Evolutionary conservation across 2,329 filamentous ascomycete species (phyloP), one percentile per base, ranked within the genome.

Genomic region (Penicillium sp.): DNA sequence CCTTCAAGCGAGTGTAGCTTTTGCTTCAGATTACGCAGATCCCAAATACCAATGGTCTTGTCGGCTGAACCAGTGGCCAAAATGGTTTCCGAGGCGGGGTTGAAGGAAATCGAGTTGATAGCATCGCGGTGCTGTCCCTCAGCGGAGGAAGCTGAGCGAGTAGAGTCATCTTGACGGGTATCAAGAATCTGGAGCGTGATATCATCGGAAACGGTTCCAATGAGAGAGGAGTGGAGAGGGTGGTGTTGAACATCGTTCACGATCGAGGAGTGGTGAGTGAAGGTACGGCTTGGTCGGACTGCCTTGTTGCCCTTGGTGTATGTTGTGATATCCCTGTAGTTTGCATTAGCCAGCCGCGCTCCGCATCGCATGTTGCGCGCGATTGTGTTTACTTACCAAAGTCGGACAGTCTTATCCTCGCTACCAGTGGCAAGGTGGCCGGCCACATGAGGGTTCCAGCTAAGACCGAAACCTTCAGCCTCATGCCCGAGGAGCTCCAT

Each of bases 181-280:
- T 99, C 94, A 56, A 97, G 83, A 56, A 99, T 89, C 74, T 97
- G 91, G 57, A 97, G 85, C 7, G 91, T 97, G 63, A 94, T 83
- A 71, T 99, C 94, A 71, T 99, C 94, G 4, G 94, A 97, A 3
- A 96, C 94, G 14, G 90, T 93, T 59, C 93, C 95, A 58, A 99
- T 90, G 60, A 95, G 87, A 64, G 87, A 86, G 66, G 86, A 87
- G 60, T 93, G 90, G 42, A 92, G 84, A 8, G 93, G 92, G 66
- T 97, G 93, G 70, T 96, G 91, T 75, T 97, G 92, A 31, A 99
- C 92, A 68, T 99, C 94, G 72, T 99, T 99, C 70, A 99, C 94
- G 50, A 94, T 90, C 24, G 93, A 87, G 18, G 83, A 87, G 73
- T 99, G 95, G 62, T 97, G 90, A 1, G 86, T 93, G 75, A 94